Percentiles rank a stretch among this genome's conserved stretches.
phyloP scores from a whole-genome alignment of 345 rosid genomes.

The Durio zibethinus region DNA sequence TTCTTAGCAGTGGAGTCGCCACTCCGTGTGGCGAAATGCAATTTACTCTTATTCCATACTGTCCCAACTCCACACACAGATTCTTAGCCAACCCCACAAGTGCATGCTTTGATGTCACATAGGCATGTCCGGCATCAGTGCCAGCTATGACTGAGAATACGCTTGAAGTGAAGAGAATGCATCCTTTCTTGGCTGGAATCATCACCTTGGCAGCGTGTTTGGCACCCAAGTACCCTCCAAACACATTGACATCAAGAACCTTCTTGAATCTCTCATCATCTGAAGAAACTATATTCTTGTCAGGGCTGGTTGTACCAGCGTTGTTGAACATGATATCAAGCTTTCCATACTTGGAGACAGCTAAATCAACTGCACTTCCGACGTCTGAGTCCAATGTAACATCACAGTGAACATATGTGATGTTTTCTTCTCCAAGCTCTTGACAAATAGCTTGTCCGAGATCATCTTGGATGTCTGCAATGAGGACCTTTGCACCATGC shows the following conservation, averaged over 20 bases:
- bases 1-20: conserved; percentile 6
- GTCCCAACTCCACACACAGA: conserved; percentile 22
- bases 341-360: not conserved
- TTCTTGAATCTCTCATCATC: conserved; percentile 9
- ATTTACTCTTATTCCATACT: conserved; percentile 24
- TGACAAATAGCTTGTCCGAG: conserved; percentile 2
- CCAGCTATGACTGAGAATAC: not conserved
- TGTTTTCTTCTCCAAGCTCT: not conserved
- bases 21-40: conserved; percentile 3
- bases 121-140: not conserved
- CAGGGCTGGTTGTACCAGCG: not conserved
- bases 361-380: not conserved
- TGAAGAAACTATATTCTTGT: not conserved
- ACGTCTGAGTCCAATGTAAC: conserved; percentile 1
- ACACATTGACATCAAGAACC: conserved; percentile 12
- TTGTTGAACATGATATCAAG: conserved; percentile 5
- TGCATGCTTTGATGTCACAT: conserved; percentile 16
- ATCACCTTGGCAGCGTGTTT: conserved; percentile 19
- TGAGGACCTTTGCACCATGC: conserved; percentile 21
- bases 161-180: conserved; percentile 18
- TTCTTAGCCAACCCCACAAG: conserved; percentile 21
- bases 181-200: conserved; percentile 5
- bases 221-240: conserved; percentile 12
- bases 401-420: conserved; percentile 11
- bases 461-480: conserved; percentile 23